Evolutionary conservation across 2,329 filamentous ascomycete species (phyloP).

Genomic region (Colletotrichum acutatum): DNA sequence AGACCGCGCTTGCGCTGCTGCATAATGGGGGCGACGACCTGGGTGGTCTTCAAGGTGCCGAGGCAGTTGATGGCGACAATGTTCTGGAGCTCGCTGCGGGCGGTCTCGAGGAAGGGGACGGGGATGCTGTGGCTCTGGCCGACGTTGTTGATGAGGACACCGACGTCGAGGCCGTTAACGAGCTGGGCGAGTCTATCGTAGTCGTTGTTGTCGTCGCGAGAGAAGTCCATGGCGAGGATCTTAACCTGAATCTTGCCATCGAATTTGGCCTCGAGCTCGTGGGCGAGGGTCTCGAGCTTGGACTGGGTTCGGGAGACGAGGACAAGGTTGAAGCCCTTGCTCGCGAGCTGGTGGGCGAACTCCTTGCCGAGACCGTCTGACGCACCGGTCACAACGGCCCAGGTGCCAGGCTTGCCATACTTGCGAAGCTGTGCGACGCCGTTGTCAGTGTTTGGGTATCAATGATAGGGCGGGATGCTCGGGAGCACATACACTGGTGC

Average conservation of each 20-base stretch:
- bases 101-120: slow-evolving; percentile 85
- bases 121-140: slow-evolving; percentile 94
- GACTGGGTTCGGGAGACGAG: slow-evolving; percentile 95
- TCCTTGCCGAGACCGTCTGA: slow-evolving; percentile 98
- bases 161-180: slow-evolving; percentile 80
- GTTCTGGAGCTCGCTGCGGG: slow-evolving; percentile 81
- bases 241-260: slow-evolving; percentile 75
- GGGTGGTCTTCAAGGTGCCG: slow-evolving; percentile 88
- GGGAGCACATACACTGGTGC: slow-evolving; percentile 65
- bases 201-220: slow-evolving; percentile 80
- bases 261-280: slow-evolving; percentile 79
- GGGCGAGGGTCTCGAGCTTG: slow-evolving; percentile 83
- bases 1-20: slow-evolving; percentile 80
- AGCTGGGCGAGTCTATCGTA: slow-evolving; percentile 78
- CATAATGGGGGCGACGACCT: slow-evolving; percentile 87
- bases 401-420: slow-evolving; percentile 91
- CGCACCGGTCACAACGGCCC: slow-evolving; percentile 94
- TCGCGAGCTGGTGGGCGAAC: slow-evolving; percentile 88
- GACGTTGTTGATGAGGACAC: slow-evolving; percentile 95
- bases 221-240: slow-evolving; percentile 91
- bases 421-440: slow-evolving; percentile 75
- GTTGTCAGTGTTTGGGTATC: slow-evolving; percentile 30
- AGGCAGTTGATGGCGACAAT: slow-evolving; percentile 97
- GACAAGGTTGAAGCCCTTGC: slow-evolving; percentile 92
- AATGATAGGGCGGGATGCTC: not conserved